phyloP scores from a whole-genome alignment of 208 protist species.

The Strigomonas galati region DNA sequence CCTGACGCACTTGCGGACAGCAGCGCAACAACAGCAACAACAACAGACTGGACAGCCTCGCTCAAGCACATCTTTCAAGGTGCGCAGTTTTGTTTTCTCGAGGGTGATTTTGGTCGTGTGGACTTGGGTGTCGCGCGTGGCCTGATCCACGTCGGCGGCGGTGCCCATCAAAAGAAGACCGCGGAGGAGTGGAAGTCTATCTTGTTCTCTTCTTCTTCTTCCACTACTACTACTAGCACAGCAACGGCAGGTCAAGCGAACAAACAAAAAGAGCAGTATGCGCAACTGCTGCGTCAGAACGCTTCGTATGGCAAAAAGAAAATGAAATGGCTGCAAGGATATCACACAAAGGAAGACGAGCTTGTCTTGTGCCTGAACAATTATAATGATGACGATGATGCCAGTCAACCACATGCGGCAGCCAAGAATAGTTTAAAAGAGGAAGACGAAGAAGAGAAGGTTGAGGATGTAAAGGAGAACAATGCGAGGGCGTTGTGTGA shows the following conservation, averaged over 20 bases:
- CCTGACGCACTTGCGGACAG: background rate
- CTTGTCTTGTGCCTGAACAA: too few species aligned
- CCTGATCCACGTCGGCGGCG: slow-evolving; percentile 64
- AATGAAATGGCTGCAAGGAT: slow-evolving; percentile 1
- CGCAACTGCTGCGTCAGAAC: background rate
- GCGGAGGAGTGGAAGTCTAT: slow-evolving; percentile 35
- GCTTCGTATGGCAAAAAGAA: background rate
- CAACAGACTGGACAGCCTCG: too few species aligned
- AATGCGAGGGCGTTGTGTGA: background rate
- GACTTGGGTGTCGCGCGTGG: slow-evolving; percentile 64
- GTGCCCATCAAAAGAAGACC: slow-evolving; percentile 46
- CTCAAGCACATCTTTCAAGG: slow-evolving; percentile 5
- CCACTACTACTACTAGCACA: background rate
- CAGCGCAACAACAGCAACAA: background rate
- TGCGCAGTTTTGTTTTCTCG: slow-evolving; percentile 55
- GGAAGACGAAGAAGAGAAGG: background rate
- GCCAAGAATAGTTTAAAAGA: background rate
- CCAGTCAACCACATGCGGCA: background rate
- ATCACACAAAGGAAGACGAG: background rate
- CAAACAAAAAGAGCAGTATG: background rate
- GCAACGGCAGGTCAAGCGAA: too few species aligned
- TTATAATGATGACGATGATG: too few species aligned
- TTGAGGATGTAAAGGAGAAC: background rate
- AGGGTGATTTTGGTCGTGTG: slow-evolving; percentile 57
- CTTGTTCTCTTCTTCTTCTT: slow-evolving; percentile 6